Evolutionary conservation across 73 alveolate species (phyloP).

Genomic region (Tetrahymena thermophila): DNA sequence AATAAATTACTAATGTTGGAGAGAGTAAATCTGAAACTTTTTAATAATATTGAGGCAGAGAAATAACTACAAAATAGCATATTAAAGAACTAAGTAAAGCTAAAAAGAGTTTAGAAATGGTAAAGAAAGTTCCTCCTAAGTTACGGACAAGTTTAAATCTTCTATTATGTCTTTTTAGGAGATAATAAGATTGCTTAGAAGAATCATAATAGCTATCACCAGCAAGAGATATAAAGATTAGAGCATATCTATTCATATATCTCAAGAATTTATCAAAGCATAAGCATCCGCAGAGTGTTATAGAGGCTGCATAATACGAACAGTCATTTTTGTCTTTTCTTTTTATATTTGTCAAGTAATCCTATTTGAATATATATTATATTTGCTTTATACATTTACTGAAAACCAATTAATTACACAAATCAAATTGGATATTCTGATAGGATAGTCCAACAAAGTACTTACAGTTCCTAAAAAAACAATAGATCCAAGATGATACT

Average conservation of each 20-base stretch:
- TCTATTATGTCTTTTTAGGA: background rate
- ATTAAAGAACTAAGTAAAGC: background rate
- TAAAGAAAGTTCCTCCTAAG: background rate
- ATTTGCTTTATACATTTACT: background rate
- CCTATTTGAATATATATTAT: background rate
- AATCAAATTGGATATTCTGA: background rate
- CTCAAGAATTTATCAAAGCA: background rate
- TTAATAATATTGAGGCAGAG: background rate
- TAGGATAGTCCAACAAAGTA: background rate
- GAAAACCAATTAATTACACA: background rate
- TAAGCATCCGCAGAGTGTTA: background rate
- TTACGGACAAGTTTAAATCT: background rate
- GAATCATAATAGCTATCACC: background rate
- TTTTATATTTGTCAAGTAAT: background rate
- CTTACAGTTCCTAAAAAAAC: background rate
- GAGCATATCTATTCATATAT: background rate
- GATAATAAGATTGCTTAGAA: background rate
- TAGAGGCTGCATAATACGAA: background rate
- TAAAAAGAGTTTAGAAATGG: background rate
- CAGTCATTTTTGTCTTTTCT: background rate
- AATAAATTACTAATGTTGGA: background rate
- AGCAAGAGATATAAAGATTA: background rate
- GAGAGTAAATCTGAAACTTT: background rate
- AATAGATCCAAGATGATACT: background rate
- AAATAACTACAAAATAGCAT: background rate